Base-by-base conservation (phyloP, 257 asterid genomes). In the Agastache rugosa region DNA sequence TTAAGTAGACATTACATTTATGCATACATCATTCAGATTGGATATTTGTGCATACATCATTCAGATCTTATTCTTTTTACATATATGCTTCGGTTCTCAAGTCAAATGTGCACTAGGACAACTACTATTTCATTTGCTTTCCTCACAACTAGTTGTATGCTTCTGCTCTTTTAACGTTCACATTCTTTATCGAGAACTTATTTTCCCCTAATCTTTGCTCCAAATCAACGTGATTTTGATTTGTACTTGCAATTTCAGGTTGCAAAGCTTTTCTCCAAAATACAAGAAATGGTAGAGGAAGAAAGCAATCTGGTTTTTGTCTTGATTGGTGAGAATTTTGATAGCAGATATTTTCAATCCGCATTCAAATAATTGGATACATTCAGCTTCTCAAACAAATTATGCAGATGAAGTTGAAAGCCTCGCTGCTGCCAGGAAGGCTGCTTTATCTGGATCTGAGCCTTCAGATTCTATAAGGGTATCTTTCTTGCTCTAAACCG, bases 381-480 rank as follows among this genome's bases (percentile, higher is more conserved):
- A 58, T 37, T 37, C 60, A 53, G 58, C 22, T 77, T 48, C 51
- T n/a, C 17, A 48, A 71, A 62, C 65, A 74, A 75, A 47, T 74
- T 78, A 16, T 73, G 71, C 75, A 95, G 99, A 92, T 88, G 99
- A 95, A 88, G 96, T 95, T 76, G 99, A 95, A 89, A 92, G 99
- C 84, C 97, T 95, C 6, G 99, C 99, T 76, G 99, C 98, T 83
- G 97, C 99, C 65, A 90, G 99, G 84, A 89, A 89, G 77, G 96
- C 97, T 83, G 98, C 99, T 69, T 80, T 95, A 84, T 92, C 98
- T 79, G 98, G 99, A 11, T 92, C 99, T 47, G 99, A 95, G 88
- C 99, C 99, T 83, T 95, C 99, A 47, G 99, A 95, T 85, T 95
- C 98, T 78, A 95, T 95, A 81, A 86, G 98, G 96, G 98, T 95